These are phyloP conservation scores for Pseudocohnilembus persalinus DNA, from an alignment of 169 alveolate genomes.

Conservation along the genomic window DNA sequence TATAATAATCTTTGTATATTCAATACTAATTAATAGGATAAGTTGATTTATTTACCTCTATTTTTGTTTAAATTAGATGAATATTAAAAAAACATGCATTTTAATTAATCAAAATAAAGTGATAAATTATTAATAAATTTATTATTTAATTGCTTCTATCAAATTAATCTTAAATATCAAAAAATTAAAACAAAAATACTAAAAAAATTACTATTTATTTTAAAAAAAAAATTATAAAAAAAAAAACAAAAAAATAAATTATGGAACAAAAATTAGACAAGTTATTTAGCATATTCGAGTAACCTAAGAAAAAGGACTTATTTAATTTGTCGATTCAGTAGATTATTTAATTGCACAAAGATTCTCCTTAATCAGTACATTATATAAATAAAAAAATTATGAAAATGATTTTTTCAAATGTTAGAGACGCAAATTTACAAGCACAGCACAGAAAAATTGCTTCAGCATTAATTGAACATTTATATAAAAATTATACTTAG, in stretches of 20 bases:
- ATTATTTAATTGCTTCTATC: too few species aligned
- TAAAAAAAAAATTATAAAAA: not conserved
- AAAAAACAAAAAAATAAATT: not conserved
- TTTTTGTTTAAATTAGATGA: too few species aligned
- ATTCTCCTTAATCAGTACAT: conserved; percentile 17
- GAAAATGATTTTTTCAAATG: conserved; percentile 3
- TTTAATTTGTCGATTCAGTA: conserved; percentile 14
- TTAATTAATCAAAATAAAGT: too few species aligned
- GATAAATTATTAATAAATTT: too few species aligned
- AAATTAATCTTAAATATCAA: too few species aligned
- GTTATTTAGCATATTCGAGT: conserved; percentile 7
- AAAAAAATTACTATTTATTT: too few species aligned
- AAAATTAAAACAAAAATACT: too few species aligned
- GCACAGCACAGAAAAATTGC: conserved; percentile 19
- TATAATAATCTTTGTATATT: too few species aligned
- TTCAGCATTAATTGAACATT: not conserved
- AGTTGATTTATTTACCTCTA: too few species aligned
- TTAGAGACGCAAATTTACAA: conserved; percentile 5
- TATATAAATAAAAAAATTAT: conserved; percentile 3
- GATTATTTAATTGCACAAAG: conserved; percentile 16
- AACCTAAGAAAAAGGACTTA: conserved; percentile 4
- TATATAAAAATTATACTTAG: conserved; percentile 5
- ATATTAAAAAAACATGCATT: too few species aligned
- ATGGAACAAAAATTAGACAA: conserved; percentile 23
- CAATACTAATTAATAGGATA: too few species aligned